These are phyloP conservation scores for Ophiostoma populinum DNA, from an alignment of 2,329 filamentous ascomycete genomes.

Conservation along the genomic window DNA sequence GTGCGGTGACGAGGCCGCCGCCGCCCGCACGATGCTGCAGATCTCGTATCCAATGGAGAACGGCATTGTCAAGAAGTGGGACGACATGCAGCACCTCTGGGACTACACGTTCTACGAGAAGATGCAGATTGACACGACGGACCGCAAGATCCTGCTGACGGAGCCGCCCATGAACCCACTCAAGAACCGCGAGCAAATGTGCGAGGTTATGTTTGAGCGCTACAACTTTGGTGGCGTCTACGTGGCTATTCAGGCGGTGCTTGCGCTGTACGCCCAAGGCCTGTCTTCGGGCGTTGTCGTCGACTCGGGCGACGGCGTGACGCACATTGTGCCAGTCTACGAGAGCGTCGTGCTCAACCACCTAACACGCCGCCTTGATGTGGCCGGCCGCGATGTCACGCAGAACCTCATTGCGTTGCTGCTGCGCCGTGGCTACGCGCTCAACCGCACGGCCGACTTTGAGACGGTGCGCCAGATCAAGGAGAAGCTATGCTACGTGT, in stretches of 20 bases:
- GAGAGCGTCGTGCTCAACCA: constrained; percentile 97
- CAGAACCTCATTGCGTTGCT: constrained; percentile 93
- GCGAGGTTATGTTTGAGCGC: constrained; percentile 96
- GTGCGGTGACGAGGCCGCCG: constrained; percentile 96
- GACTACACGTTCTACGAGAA: constrained; percentile 98
- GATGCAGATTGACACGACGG: constrained; percentile 77
- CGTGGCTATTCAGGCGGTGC: constrained; percentile 90
- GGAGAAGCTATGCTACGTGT: constrained; percentile 99
- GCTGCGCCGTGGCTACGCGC: constrained; percentile 80
- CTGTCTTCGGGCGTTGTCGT: constrained; percentile 92
- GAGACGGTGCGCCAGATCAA: constrained; percentile 98
- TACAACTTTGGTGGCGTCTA: constrained; percentile 95
- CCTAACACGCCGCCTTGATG: constrained; percentile 81
- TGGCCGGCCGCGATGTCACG: constrained; percentile 94
- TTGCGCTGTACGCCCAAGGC: constrained; percentile 92
- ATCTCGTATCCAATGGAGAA: constrained; percentile 99
- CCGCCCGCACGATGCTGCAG: constrained; percentile 90
- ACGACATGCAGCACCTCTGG: constrained; percentile 99
- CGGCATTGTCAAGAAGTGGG: constrained; percentile 98
- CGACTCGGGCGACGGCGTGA: constrained; percentile 94
- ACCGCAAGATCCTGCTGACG: constrained; percentile 79
- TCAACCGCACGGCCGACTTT: constrained; percentile 97
- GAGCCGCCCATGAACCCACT: constrained; percentile 81
- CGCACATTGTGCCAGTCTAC: constrained; percentile 96
- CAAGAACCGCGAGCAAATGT: constrained; percentile 95